phyloP scores from a whole-genome alignment of 2,329 filamentous ascomycete species.

The Phyllosticta citrichinensis region DNA sequence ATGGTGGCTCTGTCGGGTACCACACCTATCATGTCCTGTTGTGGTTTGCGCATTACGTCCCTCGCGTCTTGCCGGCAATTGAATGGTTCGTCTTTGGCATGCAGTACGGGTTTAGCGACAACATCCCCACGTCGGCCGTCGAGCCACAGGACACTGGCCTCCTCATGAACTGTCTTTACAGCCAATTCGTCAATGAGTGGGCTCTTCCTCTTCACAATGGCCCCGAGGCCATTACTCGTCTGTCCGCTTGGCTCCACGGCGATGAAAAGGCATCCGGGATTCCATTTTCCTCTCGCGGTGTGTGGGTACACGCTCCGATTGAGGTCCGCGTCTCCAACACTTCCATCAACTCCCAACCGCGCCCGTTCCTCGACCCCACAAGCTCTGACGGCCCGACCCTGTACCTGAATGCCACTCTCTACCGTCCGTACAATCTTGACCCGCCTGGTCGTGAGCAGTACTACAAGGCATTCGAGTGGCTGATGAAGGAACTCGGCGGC shows the following conservation, averaged over 20 bases:
- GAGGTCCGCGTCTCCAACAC: constrained; percentile 83
- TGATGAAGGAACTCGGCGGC: constrained; percentile 78
- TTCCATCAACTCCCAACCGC: constrained; percentile 36
- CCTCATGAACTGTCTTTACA: constrained; percentile 95
- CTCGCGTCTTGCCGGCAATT: constrained; percentile 71
- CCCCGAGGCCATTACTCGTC: constrained; percentile 72
- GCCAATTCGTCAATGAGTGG: constrained; percentile 99
- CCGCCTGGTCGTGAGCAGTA: constrained; percentile 68
- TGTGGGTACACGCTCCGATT: constrained; percentile 83
- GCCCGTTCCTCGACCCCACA: constrained; percentile 66
- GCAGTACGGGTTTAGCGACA: constrained; percentile 84
- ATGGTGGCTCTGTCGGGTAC: constrained; percentile 72
- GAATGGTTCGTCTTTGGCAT: constrained; percentile 97
- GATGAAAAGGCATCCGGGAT: constrained; percentile 63
- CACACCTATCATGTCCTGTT: constrained; percentile 88
- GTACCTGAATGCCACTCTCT: constrained; percentile 84
- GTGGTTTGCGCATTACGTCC: constrained; percentile 66
- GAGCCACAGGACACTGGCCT: constrained; percentile 72
- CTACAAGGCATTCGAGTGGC: constrained; percentile 82
- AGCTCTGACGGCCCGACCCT: constrained; percentile 59
- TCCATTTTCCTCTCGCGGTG: constrained; percentile 65
- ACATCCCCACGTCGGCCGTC: constrained; percentile 59
- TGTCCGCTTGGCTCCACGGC: constrained; percentile 77
- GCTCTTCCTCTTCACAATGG: constrained; percentile 78
- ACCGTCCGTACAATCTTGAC: constrained; percentile 68